Conservation (phyloP, 768 basidiomycete genomes). For the Termitomyces sp. region DNA sequence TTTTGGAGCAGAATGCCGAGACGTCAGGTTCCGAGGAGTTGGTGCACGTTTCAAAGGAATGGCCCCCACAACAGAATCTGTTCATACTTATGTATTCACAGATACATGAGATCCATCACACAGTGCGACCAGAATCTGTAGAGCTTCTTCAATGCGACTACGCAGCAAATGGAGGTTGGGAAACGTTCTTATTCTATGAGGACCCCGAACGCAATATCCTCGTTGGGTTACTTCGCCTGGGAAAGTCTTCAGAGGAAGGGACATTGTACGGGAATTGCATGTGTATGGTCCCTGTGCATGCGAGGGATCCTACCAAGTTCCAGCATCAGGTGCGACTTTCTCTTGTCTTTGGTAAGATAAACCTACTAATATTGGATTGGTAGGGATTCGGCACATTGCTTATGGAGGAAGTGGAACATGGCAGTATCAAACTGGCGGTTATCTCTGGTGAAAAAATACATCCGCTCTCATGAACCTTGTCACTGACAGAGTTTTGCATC, state of each 20-base stretch:
- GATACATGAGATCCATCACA: conserved; percentile 99
- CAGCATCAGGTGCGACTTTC: conserved; percentile 72
- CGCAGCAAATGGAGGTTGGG: conserved; percentile 97
- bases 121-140: conserved; percentile 91
- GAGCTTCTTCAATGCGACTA: conserved; percentile 96
- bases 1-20: conserved; percentile 95
- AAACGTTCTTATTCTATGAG: conserved; percentile 98
- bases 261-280: conserved; percentile 97
- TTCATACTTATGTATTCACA: conserved; percentile 26
- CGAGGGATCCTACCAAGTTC: conserved; percentile 98
- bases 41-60: conserved; percentile 56
- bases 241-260: conserved; percentile 96
- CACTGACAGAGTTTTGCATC: not conserved
- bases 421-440: conserved; percentile 92
- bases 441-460: conserved; percentile 79
- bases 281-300: conserved; percentile 99
- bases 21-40: conserved; percentile 97
- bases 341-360: not conserved
- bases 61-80: not conserved
- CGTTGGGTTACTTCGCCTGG: conserved; percentile 84
- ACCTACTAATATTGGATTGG: conserved; percentile 5
- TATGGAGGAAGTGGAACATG: conserved; percentile 99
- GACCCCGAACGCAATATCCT: conserved; percentile 97
- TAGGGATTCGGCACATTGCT: conserved; percentile 94
- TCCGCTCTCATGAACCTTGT: not conserved